A percentile compares a stretch with the other conserved stretches of the same genome.
These are phyloP conservation scores for Misopates orontium DNA, from an alignment of 257 asterid genomes.

Conservation along the genomic window DNA sequence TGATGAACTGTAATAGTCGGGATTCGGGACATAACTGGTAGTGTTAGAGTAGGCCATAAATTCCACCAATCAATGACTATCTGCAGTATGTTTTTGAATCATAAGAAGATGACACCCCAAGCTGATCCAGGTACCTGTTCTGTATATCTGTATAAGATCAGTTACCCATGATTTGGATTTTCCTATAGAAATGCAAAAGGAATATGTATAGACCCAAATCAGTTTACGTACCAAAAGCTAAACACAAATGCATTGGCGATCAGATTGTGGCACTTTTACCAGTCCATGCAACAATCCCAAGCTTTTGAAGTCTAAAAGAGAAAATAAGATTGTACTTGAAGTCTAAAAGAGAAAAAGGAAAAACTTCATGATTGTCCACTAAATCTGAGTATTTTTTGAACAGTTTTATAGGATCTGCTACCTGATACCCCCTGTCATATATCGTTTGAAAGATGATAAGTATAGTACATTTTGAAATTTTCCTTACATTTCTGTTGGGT, in stretches of 20 bases:
- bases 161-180: conserved; percentile 7
- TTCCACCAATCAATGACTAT: conserved; percentile 85
- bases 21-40: conserved; percentile 65
- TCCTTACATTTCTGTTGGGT: too few species aligned
- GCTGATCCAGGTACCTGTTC: conserved; percentile 87
- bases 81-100: conserved; percentile 84
- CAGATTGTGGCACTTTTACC: conserved; percentile 67
- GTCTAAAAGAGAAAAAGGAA: too few species aligned
- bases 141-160: conserved; percentile 4
- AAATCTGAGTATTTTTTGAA: too few species aligned
- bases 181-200: background rate
- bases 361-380: too few species aligned
- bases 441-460: too few species aligned
- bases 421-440: too few species aligned
- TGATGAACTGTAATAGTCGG: conserved; percentile 92
- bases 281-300: conserved; percentile 66
- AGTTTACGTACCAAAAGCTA: conserved; percentile 68
- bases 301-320: too few species aligned
- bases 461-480: too few species aligned
- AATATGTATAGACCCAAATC: too few species aligned
- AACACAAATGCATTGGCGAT: conserved; percentile 79
- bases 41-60: conserved; percentile 83
- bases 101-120: conserved; percentile 76
- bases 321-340: too few species aligned
- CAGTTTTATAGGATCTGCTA: too few species aligned